Evolutionary conservation across 176 grass and related monocot genomes (phyloP).

Genomic region (Carex kokanica): DNA sequence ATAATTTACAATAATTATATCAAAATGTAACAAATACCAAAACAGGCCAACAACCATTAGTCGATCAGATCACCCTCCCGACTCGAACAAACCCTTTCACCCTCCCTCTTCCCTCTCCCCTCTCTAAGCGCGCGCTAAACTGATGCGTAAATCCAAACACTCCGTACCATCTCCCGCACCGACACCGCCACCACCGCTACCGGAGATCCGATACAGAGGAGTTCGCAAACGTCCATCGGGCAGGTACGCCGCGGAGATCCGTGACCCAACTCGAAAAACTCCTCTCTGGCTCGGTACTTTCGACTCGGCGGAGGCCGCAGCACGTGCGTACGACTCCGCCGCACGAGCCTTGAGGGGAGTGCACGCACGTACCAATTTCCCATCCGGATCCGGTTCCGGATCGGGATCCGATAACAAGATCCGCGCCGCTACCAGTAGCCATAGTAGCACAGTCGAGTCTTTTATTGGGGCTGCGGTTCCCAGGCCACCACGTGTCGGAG

Average conservation of each 20-base stretch:
- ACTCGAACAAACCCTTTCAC: background rate
- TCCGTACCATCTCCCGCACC: constrained; percentile 32
- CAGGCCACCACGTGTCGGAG: constrained; percentile 2
- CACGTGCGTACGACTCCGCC: constrained; percentile 72
- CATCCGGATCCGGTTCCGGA: background rate
- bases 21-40: background rate
- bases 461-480: constrained; percentile 51
- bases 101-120: background rate
- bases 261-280: constrained; percentile 57
- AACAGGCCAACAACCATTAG: background rate
- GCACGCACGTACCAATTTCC: constrained; percentile 59
- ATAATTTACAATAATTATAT: background rate
- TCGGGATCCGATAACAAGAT: constrained; percentile 13
- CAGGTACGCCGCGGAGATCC: constrained; percentile 80
- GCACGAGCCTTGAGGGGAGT: constrained; percentile 51
- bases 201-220: constrained; percentile 56
- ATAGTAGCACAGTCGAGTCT: constrained; percentile 82
- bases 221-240: constrained; percentile 65
- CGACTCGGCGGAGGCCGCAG: constrained; percentile 75
- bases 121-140: background rate
- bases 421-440: constrained; percentile 48
- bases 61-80: background rate
- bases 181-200: constrained; percentile 13
- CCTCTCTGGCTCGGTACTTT: constrained; percentile 82
- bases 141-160: constrained; percentile 28